phyloP scores from a whole-genome alignment of 805 yeast species.

The Candida mattraensis region DNA sequence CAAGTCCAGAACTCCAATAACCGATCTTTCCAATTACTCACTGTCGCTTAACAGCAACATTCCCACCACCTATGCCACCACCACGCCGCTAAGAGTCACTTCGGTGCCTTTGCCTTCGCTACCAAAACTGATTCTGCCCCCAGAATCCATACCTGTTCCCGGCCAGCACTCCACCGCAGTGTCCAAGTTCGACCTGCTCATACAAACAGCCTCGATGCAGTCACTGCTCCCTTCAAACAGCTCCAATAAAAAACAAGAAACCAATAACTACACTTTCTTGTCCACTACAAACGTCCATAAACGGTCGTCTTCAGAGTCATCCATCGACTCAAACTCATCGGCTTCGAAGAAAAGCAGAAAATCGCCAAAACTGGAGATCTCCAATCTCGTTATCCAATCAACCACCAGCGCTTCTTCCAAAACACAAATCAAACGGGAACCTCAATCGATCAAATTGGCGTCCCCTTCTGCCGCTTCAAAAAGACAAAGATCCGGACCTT shows the following conservation, averaged over 20 bases:
- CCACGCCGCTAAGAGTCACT: conserved; percentile 16
- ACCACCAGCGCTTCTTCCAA: conserved; percentile 2
- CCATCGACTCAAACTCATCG: conserved; percentile 2
- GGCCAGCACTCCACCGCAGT: conserved; percentile 10
- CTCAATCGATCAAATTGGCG: conserved; percentile 31
- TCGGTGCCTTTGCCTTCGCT: conserved; percentile 4
- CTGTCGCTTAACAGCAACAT: conserved; percentile 29
- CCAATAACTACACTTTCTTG: conserved; percentile 2
- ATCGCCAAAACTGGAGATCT: conserved; percentile 23
- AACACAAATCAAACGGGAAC: conserved; percentile 6
- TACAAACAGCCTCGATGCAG: conserved; percentile 32
- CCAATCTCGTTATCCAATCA: conserved; percentile 17
- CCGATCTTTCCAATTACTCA: conserved; percentile 34
- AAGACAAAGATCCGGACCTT: conserved; percentile 71
- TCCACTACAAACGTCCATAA: background rate
- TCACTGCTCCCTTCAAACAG: conserved; percentile 2
- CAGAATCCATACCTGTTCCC: conserved; percentile 5
- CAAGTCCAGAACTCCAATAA: conserved; percentile 26
- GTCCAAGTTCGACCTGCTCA: conserved; percentile 30
- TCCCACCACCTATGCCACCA: conserved; percentile 25
- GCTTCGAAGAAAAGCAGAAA: conserved; percentile 14
- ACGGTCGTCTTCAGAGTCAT: too few relatives aligned
- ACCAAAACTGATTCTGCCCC: conserved; percentile 9
- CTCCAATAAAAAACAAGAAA: too few relatives aligned
- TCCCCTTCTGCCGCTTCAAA: conserved; percentile 33